Base-by-base conservation (phyloP, 176 grass and related monocot genomes). In the Carex cristatella region DNA sequence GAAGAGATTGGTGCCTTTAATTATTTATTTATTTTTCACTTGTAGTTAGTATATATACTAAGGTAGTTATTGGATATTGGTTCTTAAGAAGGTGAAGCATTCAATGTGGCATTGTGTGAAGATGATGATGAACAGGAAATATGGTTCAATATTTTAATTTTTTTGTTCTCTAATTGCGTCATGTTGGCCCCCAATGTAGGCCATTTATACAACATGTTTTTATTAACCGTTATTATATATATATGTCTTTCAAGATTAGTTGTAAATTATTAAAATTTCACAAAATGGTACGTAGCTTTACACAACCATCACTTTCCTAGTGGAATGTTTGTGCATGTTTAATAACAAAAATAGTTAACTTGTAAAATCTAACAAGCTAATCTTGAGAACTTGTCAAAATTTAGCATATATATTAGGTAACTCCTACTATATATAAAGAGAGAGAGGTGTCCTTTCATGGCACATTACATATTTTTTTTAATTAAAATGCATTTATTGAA, bases 81-180 rank as follows among this genome's bases (percentile, higher is more conserved):
- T 78, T 56, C 27, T 78, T 78, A 35, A 78, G 74, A 78, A 78
- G 51, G 74, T 78, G 12, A 78, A 56, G 74, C 74, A 78, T 78
- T 78, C n/a, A 57, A 78, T 78, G 74, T 31, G 11, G 73, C 73
- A 14, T 30, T 51, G 44, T 75, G 70, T 27, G 70, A 75, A 75
- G 49, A 77, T 31, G 48, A 77, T 31, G 48, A 56, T 77, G 49
- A 77, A 56, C 48, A 77, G 11, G 48, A 56, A 55, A 55, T 54
- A 32, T 56, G 73, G 73, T 77, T 23, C 42, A 56, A 76, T 33
- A 31, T 32, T 13, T 56, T 77, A 0, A 30, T 2, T 14, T 54
- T 76, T 32, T 76, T 32, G 54, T 77, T 19, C 14, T n/a, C 49
- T 31, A 77, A 77, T 77, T 77, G 73, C 72, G 46, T 55, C 72